These are phyloP conservation scores for Oryza meyeriana DNA, from an alignment of 176 grass and related monocot species.

Conservation along the genomic window DNA sequence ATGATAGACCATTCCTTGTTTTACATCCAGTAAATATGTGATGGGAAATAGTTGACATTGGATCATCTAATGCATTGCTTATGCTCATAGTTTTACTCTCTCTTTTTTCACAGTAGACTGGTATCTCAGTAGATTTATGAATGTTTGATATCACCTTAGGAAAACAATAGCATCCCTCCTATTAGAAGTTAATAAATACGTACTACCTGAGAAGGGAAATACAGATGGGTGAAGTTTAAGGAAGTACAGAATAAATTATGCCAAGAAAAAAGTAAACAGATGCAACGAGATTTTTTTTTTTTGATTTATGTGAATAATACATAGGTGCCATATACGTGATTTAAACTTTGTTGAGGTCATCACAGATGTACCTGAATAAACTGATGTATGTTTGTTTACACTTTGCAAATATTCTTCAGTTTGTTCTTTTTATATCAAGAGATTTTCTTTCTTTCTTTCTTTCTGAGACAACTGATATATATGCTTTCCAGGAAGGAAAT, in stretches of 20 bases:
- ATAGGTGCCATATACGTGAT: too few relatives aligned
- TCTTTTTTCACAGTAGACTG: neutral
- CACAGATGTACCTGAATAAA: neutral
- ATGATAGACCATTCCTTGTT: too few relatives aligned
- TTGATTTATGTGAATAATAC: too few relatives aligned
- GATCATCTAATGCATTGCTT: too few relatives aligned
- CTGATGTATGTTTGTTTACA: neutral
- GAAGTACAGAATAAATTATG: neutral
- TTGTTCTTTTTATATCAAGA: neutral
- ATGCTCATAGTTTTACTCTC: neutral
- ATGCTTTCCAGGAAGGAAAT: conserved; percentile 42
- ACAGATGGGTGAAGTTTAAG: too few relatives aligned
- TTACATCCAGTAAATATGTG: too few relatives aligned
- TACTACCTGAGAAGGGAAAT: neutral
- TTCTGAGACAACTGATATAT: neutral
- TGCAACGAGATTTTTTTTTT: too few relatives aligned
- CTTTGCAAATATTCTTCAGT: neutral
- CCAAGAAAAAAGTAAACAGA: neutral
- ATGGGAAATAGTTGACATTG: too few relatives aligned
- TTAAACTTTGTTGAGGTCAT: too few relatives aligned
- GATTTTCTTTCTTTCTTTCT: neutral
- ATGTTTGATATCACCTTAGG: neutral
- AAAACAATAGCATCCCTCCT: neutral
- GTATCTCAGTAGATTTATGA: neutral
- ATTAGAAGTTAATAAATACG: neutral